phyloP scores from a whole-genome alignment of 225 moss, liverwort and hornwort species.

The Marchantia paleacea region DNA sequence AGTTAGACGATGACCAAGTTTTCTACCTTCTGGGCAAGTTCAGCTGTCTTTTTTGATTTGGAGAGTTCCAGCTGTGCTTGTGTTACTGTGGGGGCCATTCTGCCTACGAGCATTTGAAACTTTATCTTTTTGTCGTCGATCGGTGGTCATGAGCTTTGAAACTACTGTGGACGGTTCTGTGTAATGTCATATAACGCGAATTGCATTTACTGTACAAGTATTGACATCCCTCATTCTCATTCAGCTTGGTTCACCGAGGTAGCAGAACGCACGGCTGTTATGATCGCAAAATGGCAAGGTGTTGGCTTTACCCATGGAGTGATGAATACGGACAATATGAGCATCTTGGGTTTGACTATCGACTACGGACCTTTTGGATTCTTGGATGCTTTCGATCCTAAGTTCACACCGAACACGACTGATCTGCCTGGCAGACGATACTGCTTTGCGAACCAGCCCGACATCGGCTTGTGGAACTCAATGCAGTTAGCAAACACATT shows the following conservation, averaged over 20 bases:
- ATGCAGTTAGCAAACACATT: constrained; percentile 95
- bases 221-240: background rate
- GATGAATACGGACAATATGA: constrained; percentile 99
- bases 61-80: too few relatives aligned
- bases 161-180: background rate
- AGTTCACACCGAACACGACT: constrained; percentile 95
- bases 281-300: constrained; percentile 97
- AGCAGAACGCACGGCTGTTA: constrained; percentile 73
- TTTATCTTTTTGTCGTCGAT: background rate
- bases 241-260: constrained; percentile 96
- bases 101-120: too few relatives aligned
- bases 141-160: background rate
- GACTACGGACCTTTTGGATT: constrained; percentile 98
- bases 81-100: too few relatives aligned
- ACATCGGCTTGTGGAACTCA: constrained; percentile 91
- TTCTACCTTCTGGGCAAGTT: too few relatives aligned
- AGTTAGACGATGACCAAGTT: too few relatives aligned
- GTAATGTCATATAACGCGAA: too few relatives aligned
- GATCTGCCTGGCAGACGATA: constrained; percentile 94
- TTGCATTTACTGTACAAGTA: background rate
- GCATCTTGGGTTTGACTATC: constrained; percentile 88
- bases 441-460: constrained; percentile 94
- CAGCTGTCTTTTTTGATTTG: too few relatives aligned
- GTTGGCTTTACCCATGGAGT: constrained; percentile 98
- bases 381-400: constrained; percentile 97